These are phyloP conservation scores for Fusarium mundagurra DNA, from an alignment of 2,329 filamentous ascomycete species.

Conservation along the genomic window DNA sequence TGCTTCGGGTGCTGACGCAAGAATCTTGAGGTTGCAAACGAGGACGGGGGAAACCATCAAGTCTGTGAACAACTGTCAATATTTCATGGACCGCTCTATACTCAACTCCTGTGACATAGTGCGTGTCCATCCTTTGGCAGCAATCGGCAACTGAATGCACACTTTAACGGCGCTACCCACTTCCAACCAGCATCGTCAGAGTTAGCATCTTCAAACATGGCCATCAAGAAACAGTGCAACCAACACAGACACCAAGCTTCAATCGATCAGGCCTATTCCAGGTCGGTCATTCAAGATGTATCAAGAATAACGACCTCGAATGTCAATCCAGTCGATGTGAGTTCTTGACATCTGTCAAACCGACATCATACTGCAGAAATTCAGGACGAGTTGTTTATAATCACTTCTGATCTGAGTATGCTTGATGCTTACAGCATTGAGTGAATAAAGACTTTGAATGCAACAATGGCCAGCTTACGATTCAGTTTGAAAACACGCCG, in stretches of 20 bases:
- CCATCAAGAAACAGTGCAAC: background rate
- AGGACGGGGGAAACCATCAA: too few relatives aligned
- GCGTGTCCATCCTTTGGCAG: background rate
- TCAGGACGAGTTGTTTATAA: rapidly evolving
- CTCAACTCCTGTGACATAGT: background rate
- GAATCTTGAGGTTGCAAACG: background rate
- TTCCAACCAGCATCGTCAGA: background rate
- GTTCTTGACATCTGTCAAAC: background rate
- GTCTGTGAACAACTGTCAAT: rapidly evolving
- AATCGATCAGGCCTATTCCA: too few relatives aligned
- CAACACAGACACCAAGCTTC: background rate
- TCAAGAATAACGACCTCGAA: background rate
- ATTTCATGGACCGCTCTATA: rapidly evolving
- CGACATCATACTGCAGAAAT: background rate
- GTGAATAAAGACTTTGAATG: background rate
- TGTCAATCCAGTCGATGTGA: background rate
- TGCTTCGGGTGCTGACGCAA: background rate
- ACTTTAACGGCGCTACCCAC: background rate
- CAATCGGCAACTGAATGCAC: background rate
- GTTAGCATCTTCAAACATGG: background rate
- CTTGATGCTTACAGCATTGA: rapidly evolving
- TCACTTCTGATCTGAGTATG: background rate
- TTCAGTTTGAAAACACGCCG: background rate
- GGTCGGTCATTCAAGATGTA: too few relatives aligned
- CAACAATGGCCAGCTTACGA: background rate